Base-by-base conservation (phyloP, 257 asterid genomes). In the Solanum clarkiae region DNA sequence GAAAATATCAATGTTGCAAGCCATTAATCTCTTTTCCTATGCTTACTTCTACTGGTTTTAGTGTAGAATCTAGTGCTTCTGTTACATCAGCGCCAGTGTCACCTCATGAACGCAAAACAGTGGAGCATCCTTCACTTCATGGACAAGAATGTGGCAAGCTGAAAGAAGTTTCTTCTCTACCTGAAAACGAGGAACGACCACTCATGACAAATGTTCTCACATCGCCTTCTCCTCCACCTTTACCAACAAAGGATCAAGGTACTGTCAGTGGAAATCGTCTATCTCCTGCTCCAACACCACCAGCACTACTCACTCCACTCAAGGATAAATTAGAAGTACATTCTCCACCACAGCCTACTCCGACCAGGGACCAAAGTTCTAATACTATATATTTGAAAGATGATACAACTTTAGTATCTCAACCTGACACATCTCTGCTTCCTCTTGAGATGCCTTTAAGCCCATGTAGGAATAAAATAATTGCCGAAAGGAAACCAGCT, bases 1-100 rank as follows among this genome's bases (percentile, higher is more conserved):
- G 56, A 79, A 80, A 81, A 59, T 57, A 24, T 42, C 42, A 72
- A 59, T 63, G 85, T 60, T 53, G 63, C 84, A 44, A 44, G 24
- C 45, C 84, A 29, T 85, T 69, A 24, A 51, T 81, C 68, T 81
- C 88, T 80, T 86, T 87, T 57, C 80, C 84, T 80, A 89, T 87
- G 84, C 89, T 69, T 83, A 82, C 77, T 20, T 60, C 32, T 82
- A 20, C 59, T 65, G 20, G 12, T 20, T 8, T 55, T 53, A 14
- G 26, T 60, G 80, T 59, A 42, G 75, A 84, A 63, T 63, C 82
- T 75, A 81, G 47, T 71, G 86, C 32, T 24, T 74, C 85, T 81
- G 84, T 85, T 65, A 82, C 89, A 85, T 84, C 89, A 84, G 59
- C 92, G n/a, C 42, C 89, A 80, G 75, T 86, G 60, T 86, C 90